These are phyloP conservation scores for Boletus insuetus DNA, from an alignment of 768 basidiomycete genomes.

Conservation along the genomic window DNA sequence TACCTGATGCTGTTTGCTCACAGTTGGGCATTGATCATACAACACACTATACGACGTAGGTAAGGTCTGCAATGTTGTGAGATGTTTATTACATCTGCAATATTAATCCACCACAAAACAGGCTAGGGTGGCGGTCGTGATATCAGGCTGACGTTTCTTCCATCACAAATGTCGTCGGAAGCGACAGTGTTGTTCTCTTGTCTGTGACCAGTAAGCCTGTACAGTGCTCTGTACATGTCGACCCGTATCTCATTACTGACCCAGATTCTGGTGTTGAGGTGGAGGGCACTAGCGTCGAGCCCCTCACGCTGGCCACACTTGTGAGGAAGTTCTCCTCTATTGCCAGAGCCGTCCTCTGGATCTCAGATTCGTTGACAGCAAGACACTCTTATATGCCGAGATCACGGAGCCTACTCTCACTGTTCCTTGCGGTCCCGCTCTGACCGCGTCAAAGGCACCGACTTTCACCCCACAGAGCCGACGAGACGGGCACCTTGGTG, in stretches of 20 bases:
- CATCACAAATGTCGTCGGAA: slow-evolving; percentile 24
- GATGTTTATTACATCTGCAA: no score
- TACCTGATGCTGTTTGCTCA: no score
- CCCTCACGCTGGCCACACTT: slow-evolving; percentile 11
- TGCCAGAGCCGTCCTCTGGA: slow-evolving; percentile 6
- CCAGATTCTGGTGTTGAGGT: slow-evolving; percentile 17
- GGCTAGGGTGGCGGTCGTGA: no score
- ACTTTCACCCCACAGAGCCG: no score
- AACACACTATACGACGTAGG: no score
- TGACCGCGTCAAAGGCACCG: no score
- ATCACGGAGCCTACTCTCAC: slow-evolving; percentile 12
- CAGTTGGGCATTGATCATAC: no score
- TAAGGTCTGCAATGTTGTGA: no score
- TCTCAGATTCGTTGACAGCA: slow-evolving; percentile 10
- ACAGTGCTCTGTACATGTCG: not conserved
- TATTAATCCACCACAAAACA: no score
- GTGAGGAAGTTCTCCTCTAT: slow-evolving; percentile 10
- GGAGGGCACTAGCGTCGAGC: slow-evolving; percentile 14
- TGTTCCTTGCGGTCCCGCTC: slow-evolving; percentile 12
- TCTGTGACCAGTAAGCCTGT: slow-evolving; percentile 18
- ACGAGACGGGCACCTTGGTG: no score
- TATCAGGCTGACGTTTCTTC: slow-evolving; percentile 16
- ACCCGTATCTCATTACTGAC: not conserved
- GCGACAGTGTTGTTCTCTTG: slow-evolving; percentile 21
- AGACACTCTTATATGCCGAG: slow-evolving; percentile 13